A percentile compares a stretch with the other conserved stretches of the same genome.
Evolutionary conservation across 768 basidiomycete genomes (phyloP).

Genomic region (Suillus lakei): DNA sequence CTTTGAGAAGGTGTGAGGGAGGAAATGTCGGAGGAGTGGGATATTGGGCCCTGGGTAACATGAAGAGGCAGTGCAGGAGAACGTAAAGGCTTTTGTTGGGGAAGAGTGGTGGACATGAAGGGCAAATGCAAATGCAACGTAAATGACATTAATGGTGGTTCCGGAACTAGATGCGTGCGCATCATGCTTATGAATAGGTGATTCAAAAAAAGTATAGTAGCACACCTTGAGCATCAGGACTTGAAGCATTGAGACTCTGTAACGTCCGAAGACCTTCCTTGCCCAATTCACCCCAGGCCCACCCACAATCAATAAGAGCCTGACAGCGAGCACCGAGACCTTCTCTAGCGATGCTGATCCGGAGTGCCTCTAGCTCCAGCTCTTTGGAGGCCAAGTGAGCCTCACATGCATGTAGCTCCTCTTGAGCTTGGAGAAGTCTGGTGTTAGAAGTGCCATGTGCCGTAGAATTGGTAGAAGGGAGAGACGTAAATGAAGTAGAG

Average conservation of each 20-base stretch:
- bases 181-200: neutral
- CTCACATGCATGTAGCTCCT: constrained; percentile 84
- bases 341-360: constrained; percentile 56
- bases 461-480: constrained; percentile 38
- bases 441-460: constrained; percentile 25
- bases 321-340: constrained; percentile 65
- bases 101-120: neutral
- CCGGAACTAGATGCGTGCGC: neutral
- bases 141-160: constrained; percentile 7
- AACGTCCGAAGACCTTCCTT: constrained; percentile 52
- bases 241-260: constrained; percentile 18
- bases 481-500: constrained; percentile 50
- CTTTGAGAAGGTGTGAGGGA: constrained; percentile 79
- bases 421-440: constrained; percentile 69
- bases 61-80: constrained; percentile 16
- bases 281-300: constrained; percentile 70
- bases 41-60: constrained; percentile 21
- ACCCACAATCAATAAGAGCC: constrained; percentile 72
- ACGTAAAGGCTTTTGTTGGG: constrained; percentile 12
- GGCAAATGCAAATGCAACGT: constrained; percentile 12
- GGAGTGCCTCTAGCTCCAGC: constrained; percentile 56
- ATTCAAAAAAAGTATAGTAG: neutral
- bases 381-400: constrained; percentile 73
- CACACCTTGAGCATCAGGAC: constrained; percentile 9
- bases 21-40: constrained; percentile 55